A percentile compares a stretch with the other conserved stretches of the same genome.
Conservation (phyloP, 2,329 filamentous ascomycete species). For the Cytospora piceae region DNA sequence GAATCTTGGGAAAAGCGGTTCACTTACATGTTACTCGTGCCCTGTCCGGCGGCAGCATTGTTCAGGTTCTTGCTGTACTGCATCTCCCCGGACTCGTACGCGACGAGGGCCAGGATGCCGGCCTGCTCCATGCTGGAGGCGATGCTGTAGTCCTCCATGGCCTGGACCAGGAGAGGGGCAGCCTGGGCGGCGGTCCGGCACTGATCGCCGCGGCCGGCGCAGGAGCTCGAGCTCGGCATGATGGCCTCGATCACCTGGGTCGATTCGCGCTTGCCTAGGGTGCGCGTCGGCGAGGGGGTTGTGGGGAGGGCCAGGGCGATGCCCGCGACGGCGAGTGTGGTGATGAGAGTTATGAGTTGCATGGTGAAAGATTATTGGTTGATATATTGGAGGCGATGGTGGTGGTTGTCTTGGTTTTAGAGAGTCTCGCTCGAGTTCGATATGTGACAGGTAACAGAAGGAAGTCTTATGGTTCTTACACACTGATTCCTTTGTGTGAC, state of each 20-base stretch:
- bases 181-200: constrained; percentile 69
- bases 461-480: background rate
- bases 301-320: constrained; percentile 35
- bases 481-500: background rate
- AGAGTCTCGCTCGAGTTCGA: background rate
- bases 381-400: background rate
- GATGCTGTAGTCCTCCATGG: constrained; percentile 63
- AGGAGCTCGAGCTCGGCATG: constrained; percentile 59
- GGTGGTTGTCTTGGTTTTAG: background rate
- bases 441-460: background rate
- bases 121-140: constrained; percentile 63
- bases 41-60: constrained; percentile 58
- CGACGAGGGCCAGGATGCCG: constrained; percentile 70
- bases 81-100: constrained; percentile 72
- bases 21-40: constrained; percentile 50
- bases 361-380: constrained; percentile 32
- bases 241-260: constrained; percentile 53
- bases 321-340: constrained; percentile 36
- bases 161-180: constrained; percentile 57
- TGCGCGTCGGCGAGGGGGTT: constrained; percentile 16
- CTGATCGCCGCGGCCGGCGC: constrained; percentile 55
- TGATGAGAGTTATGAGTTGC: constrained; percentile 36
- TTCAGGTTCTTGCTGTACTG: constrained; percentile 71
- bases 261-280: constrained; percentile 35
- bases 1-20: background rate